These are phyloP conservation scores for Microdochium bolleyi DNA, from an alignment of 2,329 filamentous ascomycete species.

Conservation along the genomic window DNA sequence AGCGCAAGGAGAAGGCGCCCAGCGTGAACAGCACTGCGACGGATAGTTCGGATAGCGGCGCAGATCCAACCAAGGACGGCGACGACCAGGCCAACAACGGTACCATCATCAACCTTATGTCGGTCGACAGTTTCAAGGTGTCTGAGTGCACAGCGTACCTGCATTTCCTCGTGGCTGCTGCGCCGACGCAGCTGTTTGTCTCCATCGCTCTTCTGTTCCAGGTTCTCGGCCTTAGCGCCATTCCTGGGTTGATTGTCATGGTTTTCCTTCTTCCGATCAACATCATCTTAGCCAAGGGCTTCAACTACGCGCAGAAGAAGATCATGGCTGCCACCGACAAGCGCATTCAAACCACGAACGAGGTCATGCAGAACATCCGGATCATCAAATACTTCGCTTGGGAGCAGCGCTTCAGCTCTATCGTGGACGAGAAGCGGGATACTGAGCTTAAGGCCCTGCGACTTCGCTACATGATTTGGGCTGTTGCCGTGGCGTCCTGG, in stretches of 20 bases:
- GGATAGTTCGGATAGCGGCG: slow-evolving; percentile 22
- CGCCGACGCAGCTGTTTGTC: slow-evolving; percentile 79
- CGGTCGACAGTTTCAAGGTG: slow-evolving; percentile 98
- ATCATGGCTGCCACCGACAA: slow-evolving; percentile 93
- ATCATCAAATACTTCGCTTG: slow-evolving; percentile 99
- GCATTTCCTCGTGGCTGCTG: slow-evolving; percentile 89
- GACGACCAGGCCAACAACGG: slow-evolving; percentile 84
- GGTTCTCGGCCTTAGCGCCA: slow-evolving; percentile 86
- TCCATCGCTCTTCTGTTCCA: slow-evolving; percentile 77
- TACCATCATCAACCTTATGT: slow-evolving; percentile 99
- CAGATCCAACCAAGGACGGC: slow-evolving; percentile 22
- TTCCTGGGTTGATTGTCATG: slow-evolving; percentile 91
- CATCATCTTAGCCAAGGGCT: slow-evolving; percentile 77
- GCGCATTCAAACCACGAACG: slow-evolving; percentile 92
- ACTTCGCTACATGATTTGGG: slow-evolving; percentile 84
- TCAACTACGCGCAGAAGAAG: slow-evolving; percentile 77
- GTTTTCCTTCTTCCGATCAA: slow-evolving; percentile 82
- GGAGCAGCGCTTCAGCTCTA: slow-evolving; percentile 82
- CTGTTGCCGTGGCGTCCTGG: slow-evolving; percentile 87
- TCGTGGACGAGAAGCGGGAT: slow-evolving; percentile 82
- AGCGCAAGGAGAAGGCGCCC: slow-evolving; percentile 41
- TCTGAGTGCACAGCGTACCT: slow-evolving; percentile 90
- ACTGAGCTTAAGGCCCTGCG: slow-evolving; percentile 73
- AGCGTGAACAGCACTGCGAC: slow-evolving; percentile 17
- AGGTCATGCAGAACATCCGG: slow-evolving; percentile 92